A percentile compares a stretch with the other conserved stretches of the same genome.
Evolutionary conservation across 805 yeast species (phyloP).

Genomic region (Wickerhamomyces mucosus): DNA sequence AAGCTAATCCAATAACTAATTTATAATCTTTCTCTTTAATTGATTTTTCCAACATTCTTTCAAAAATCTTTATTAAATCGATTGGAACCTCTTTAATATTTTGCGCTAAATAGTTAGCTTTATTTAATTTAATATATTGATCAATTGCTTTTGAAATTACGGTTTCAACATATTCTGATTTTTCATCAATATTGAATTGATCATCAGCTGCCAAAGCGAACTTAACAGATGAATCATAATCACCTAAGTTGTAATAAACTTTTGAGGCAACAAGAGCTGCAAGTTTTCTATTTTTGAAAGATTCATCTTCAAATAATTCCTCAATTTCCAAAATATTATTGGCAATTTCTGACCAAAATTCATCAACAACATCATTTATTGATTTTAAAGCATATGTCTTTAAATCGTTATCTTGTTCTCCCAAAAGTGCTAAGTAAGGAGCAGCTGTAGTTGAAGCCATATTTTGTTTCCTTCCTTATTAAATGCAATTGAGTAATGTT

Average conservation of each 20-base stretch:
- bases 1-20: constrained; percentile 81
- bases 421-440: constrained; percentile 81
- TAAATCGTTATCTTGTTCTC: constrained; percentile 69
- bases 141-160: constrained; percentile 90
- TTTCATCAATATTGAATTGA: constrained; percentile 64
- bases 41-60: constrained; percentile 79
- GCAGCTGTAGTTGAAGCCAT: constrained; percentile 77
- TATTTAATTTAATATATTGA: constrained; percentile 62
- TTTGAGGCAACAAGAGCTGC: constrained; percentile 93
- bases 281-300: constrained; percentile 64
- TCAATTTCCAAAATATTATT: constrained; percentile 83
- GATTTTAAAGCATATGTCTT: constrained; percentile 81
- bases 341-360: constrained; percentile 96
- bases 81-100: constrained; percentile 34
- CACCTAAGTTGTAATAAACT: constrained; percentile 86
- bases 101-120: constrained; percentile 25
- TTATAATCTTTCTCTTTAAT: constrained; percentile 59
- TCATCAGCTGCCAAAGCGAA: constrained; percentile 81
- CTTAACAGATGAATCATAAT: constrained; percentile 81
- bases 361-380: constrained; percentile 75
- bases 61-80: constrained; percentile 63
- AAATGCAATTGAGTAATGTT: too few species aligned
- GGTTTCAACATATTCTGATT: constrained; percentile 85
- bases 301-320: constrained; percentile 78
- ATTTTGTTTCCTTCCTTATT: too few species aligned